These are phyloP conservation scores for Yamadazyma nakazawae DNA, from an alignment of 805 yeast species.

Conservation along the genomic window DNA sequence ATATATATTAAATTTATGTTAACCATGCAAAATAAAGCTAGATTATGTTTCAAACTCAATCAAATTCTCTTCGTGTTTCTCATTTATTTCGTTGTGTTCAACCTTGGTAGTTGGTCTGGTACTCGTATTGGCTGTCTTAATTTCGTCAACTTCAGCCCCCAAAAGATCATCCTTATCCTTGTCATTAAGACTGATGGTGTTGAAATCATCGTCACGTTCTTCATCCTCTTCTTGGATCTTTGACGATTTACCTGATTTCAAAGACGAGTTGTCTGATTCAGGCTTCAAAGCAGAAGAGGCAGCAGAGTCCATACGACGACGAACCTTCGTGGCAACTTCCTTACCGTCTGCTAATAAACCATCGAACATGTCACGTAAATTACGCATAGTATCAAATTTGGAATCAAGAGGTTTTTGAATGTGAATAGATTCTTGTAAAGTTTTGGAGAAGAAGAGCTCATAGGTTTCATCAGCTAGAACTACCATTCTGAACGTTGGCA, in stretches of 20 bases:
- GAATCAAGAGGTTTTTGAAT: slow-evolving; percentile 52
- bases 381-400: slow-evolving; percentile 48
- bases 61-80: slow-evolving; percentile 22
- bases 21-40: neutral
- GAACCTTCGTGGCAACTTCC: slow-evolving; percentile 85
- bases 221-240: slow-evolving; percentile 29
- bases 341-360: slow-evolving; percentile 90
- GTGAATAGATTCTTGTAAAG: slow-evolving; percentile 66
- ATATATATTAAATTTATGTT: slow-evolving; percentile 1
- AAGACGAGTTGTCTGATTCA: slow-evolving; percentile 13
- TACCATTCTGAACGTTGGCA: slow-evolving; percentile 94
- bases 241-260: slow-evolving; percentile 27
- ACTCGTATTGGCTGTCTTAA: slow-evolving; percentile 1
- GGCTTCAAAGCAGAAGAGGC: slow-evolving; percentile 32
- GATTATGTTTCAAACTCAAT: slow-evolving; percentile 43
- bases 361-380: slow-evolving; percentile 83
- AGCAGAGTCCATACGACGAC: slow-evolving; percentile 79
- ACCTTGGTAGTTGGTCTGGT: slow-evolving; percentile 3
- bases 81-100: neutral
- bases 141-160: slow-evolving; percentile 45
- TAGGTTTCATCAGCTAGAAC: slow-evolving; percentile 90
- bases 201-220: slow-evolving; percentile 48
- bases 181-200: slow-evolving; percentile 29
- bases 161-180: slow-evolving; percentile 46
- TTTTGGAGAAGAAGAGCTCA: slow-evolving; percentile 74